Percentiles rank a stretch among this genome's conserved stretches.
Evolutionary conservation across 2,329 filamentous ascomycete species (phyloP).

Genomic region (Alternaria novae-zelandiae): DNA sequence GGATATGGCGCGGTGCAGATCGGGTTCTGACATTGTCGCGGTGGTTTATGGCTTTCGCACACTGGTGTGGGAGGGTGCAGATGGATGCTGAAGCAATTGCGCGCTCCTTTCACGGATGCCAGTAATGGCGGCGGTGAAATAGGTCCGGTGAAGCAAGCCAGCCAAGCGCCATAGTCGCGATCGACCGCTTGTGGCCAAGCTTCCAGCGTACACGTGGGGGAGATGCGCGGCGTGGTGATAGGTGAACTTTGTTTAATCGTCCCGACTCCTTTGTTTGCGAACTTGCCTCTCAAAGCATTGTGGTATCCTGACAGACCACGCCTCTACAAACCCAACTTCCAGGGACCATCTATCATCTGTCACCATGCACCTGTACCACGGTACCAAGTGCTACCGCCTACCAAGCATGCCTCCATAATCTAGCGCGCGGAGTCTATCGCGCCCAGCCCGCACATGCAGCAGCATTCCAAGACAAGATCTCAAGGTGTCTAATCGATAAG

Average conservation of each 20-base stretch:
- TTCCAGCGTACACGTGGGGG: conserved; percentile 20
- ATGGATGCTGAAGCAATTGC: neutral
- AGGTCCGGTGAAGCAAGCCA: neutral
- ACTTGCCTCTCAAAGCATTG: neutral
- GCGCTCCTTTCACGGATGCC: neutral
- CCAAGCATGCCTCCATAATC: neutral
- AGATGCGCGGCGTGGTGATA: conserved; percentile 10
- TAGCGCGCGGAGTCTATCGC: neutral
- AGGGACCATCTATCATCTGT: neutral
- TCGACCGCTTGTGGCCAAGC: conserved; percentile 4
- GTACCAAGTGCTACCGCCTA: neutral
- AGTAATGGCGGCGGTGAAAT: neutral
- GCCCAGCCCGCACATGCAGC: neutral
- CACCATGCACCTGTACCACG: neutral
- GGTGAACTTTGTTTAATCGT: neutral
- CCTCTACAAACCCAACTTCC: neutral
- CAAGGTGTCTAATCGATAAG: neutral
- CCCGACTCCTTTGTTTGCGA: neutral
- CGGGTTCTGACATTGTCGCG: conserved; percentile 50
- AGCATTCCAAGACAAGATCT: neutral
- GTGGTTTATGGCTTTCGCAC: neutral
- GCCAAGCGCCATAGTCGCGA: neutral
- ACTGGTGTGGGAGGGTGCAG: neutral
- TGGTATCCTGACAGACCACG: neutral
- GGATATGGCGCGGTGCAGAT: conserved; percentile 57